These are phyloP conservation scores for Globomyces pollinis-pini DNA, from an alignment of 192 early-diverging fungal genomes.

Conservation along the genomic window DNA sequence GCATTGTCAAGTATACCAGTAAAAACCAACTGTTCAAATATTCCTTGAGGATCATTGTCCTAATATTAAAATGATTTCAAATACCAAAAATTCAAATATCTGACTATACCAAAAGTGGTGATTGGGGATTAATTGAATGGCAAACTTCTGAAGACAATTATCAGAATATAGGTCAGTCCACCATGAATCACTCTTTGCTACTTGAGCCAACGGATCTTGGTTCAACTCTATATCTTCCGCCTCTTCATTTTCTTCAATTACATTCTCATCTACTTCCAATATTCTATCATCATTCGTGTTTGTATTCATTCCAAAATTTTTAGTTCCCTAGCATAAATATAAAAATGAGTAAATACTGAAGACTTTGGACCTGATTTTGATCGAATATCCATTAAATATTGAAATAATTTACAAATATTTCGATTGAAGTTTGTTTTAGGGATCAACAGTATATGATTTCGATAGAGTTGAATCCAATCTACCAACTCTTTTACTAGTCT, in stretches of 20 bases:
- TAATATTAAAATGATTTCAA: too few relatives aligned
- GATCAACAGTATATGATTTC: constrained; percentile 20
- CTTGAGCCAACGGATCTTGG: too few relatives aligned
- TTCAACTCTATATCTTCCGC: too few relatives aligned
- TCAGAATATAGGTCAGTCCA: not conserved
- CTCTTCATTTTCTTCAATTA: too few relatives aligned
- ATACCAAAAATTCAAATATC: not conserved
- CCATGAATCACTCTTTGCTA: not conserved
- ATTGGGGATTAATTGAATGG: not conserved
- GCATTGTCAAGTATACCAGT: not conserved
- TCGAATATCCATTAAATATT: constrained; percentile 6
- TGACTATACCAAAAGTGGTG: not conserved
- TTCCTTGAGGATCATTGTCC: not conserved
- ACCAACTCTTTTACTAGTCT: constrained; percentile 15
- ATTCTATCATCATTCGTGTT: not conserved
- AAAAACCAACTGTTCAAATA: not conserved
- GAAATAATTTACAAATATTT: constrained; percentile 7
- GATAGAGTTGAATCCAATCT: constrained; percentile 20
- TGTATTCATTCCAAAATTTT: too few relatives aligned
- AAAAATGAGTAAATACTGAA: too few relatives aligned
- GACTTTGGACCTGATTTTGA: too few relatives aligned
- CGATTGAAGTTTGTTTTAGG: constrained; percentile 20
- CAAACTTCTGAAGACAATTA: not conserved
- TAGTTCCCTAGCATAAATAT: too few relatives aligned
- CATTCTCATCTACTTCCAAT: not conserved